These are phyloP conservation scores for Colletotrichum viniferum DNA, from an alignment of 2,329 filamentous ascomycete genomes.

Conservation along the genomic window DNA sequence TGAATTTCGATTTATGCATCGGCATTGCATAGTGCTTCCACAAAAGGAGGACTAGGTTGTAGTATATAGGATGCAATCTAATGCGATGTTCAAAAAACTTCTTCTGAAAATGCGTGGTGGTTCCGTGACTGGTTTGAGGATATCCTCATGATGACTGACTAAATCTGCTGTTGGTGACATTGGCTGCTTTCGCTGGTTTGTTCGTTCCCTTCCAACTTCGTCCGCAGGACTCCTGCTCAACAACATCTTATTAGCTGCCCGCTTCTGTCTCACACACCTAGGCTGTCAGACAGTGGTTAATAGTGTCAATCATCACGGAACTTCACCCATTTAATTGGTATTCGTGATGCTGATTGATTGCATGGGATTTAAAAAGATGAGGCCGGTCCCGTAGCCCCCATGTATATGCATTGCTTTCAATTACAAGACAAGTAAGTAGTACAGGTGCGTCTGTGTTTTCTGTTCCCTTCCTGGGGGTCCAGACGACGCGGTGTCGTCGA, in stretches of 20 bases:
- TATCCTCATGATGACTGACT: neutral
- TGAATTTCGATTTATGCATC: neutral
- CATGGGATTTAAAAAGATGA: neutral
- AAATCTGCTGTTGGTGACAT: neutral
- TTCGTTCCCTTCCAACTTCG: neutral
- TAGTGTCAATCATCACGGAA: neutral
- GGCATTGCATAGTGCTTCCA: slow-evolving; percentile 10
- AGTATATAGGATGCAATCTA: slow-evolving; percentile 14
- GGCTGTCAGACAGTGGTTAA: neutral
- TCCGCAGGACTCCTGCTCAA: neutral
- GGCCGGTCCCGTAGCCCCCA: neutral
- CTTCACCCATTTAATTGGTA: neutral
- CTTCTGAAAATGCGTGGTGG: neutral
- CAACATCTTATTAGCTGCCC: neutral
- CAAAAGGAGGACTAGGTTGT: neutral
- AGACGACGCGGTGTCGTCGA: neutral
- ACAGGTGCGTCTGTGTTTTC: slow-evolving; percentile 26
- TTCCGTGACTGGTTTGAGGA: neutral
- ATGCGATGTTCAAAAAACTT: neutral
- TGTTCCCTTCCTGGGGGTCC: neutral
- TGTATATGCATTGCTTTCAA: slow-evolving; percentile 24
- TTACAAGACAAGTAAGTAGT: slow-evolving; percentile 41
- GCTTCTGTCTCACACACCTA: neutral
- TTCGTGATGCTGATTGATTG: neutral
- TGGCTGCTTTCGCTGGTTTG: neutral